phyloP scores from a whole-genome alignment of 1,139 yeast genomes.

The Candida sanyaensis region DNA sequence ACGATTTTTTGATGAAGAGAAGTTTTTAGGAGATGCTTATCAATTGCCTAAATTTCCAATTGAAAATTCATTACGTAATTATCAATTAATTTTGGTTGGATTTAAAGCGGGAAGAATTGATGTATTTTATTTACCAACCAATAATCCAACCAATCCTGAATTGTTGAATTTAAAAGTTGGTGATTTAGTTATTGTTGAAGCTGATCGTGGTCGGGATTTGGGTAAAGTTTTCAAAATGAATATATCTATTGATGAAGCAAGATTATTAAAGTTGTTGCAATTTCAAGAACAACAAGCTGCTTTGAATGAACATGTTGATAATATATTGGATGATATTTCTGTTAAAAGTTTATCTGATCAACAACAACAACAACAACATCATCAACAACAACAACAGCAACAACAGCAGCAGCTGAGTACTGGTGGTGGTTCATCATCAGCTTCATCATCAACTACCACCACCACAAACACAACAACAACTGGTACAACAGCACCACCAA shows the following conservation, averaged over 20 bases:
- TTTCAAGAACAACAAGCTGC: constrained; percentile 61
- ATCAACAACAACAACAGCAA: constrained; percentile 6
- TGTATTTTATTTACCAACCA: constrained; percentile 66
- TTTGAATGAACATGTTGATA: constrained; percentile 25
- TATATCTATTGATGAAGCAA: constrained; percentile 65
- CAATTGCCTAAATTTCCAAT: constrained; percentile 47
- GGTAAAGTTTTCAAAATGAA: constrained; percentile 74
- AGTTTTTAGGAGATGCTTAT: constrained; percentile 31
- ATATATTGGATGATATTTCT: constrained; percentile 24
- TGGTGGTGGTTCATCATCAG: not conserved
- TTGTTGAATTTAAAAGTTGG: constrained; percentile 43
- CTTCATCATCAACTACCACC: constrained; percentile 5
- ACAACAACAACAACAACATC: constrained; percentile 7
- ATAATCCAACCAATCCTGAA: constrained; percentile 10
- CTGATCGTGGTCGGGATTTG: constrained; percentile 93
- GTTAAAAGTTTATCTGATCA: constrained; percentile 18
- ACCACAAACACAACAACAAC: constrained; percentile 9
- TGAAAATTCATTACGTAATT: constrained; percentile 33
- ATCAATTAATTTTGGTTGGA: constrained; percentile 63
- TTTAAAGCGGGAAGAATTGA: constrained; percentile 89
- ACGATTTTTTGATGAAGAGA: constrained; percentile 28
- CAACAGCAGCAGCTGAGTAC: not conserved
- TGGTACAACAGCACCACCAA: constrained; percentile 32
- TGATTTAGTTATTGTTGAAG: constrained; percentile 92
- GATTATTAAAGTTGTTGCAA: constrained; percentile 55